phyloP scores from a whole-genome alignment of 495 filamentous ascomycete genomes.

The Penicillium tannophilum region DNA sequence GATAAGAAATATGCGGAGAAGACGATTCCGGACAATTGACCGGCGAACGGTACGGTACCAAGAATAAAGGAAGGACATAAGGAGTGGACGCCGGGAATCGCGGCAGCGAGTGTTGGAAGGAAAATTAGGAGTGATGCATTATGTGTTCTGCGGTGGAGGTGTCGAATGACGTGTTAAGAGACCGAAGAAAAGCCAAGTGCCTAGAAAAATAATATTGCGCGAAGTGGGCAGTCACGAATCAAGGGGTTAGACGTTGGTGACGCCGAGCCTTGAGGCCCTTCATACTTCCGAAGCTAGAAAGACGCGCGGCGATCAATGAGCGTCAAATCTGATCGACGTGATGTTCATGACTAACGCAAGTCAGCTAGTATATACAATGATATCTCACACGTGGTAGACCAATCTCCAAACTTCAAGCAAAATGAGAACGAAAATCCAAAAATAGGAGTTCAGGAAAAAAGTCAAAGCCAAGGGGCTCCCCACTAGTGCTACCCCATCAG shows the following conservation, averaged over 20 bases:
- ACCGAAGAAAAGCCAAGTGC: background rate
- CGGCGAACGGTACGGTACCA: constrained; percentile 20
- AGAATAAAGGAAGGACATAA: constrained; percentile 20
- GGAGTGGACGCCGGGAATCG: constrained; percentile 19
- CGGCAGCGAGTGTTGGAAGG: constrained; percentile 1
- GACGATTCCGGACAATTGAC: constrained; percentile 16
- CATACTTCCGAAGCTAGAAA: constrained; percentile 19
- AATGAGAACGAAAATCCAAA: background rate
- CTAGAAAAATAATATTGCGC: background rate
- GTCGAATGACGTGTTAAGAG: constrained; percentile 1
- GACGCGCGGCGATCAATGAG: constrained; percentile 12
- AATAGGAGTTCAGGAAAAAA: background rate
- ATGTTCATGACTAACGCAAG: background rate
- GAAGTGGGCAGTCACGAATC: constrained; percentile 1
- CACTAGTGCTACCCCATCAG: constrained; percentile 7
- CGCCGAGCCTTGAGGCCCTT: constrained; percentile 11
- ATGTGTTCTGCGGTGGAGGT: background rate
- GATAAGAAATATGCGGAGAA: constrained; percentile 27
- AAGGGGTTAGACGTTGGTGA: constrained; percentile 13
- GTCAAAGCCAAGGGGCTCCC: background rate
- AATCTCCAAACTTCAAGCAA: background rate
- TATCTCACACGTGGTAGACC: background rate
- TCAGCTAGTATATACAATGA: background rate
- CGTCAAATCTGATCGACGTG: background rate
- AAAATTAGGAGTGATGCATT: background rate